A percentile compares a stretch with the other conserved stretches of the same genome.
Conservation (phyloP, 2,329 filamentous ascomycete genomes). For the Fragosphaeria purpurea region DNA sequence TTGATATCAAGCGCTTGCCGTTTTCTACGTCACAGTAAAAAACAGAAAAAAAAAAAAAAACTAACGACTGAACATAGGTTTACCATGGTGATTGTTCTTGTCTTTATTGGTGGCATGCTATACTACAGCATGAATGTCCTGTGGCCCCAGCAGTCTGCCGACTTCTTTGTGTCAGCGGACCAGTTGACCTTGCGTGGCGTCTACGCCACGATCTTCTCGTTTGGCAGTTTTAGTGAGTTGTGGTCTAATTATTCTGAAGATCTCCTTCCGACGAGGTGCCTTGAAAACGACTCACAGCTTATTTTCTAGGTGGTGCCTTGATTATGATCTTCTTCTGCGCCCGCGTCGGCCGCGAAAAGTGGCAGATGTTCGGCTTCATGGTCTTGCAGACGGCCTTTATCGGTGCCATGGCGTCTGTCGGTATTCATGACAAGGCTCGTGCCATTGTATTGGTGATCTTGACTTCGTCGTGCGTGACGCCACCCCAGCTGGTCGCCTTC, state of each 20-base stretch:
- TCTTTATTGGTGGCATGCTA: conserved; percentile 21
- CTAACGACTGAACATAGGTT: conserved; percentile 3
- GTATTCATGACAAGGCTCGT: conserved; percentile 20
- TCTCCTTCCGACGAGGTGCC: background rate
- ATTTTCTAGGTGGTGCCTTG: conserved; percentile 9
- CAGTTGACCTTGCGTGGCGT: conserved; percentile 15
- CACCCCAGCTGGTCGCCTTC: conserved; percentile 21
- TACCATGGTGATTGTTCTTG: conserved; percentile 17
- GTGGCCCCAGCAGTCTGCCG: conserved; percentile 26
- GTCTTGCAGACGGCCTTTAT: conserved; percentile 23
- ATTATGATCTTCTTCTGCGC: conserved; percentile 18
- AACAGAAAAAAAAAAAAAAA: too few species aligned
- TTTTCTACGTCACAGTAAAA: too few species aligned
- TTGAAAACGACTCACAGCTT: too few species aligned
- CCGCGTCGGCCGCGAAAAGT: conserved; percentile 22
- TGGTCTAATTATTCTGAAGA: background rate
- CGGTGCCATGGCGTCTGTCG: conserved; percentile 23
- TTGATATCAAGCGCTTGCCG: too few species aligned
- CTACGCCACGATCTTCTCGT: conserved; percentile 18
- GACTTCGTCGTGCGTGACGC: conserved; percentile 19
- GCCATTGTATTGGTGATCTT: conserved; percentile 23
- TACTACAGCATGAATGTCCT: conserved; percentile 21
- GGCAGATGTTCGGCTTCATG: conserved; percentile 25
- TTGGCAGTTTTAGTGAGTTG: conserved; percentile 16
- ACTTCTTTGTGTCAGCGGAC: conserved; percentile 25